A percentile compares a stretch with the other conserved stretches of the same genome.
Conservation (phyloP, 306 rosid species). For the Corylus heterophylla region DNA sequence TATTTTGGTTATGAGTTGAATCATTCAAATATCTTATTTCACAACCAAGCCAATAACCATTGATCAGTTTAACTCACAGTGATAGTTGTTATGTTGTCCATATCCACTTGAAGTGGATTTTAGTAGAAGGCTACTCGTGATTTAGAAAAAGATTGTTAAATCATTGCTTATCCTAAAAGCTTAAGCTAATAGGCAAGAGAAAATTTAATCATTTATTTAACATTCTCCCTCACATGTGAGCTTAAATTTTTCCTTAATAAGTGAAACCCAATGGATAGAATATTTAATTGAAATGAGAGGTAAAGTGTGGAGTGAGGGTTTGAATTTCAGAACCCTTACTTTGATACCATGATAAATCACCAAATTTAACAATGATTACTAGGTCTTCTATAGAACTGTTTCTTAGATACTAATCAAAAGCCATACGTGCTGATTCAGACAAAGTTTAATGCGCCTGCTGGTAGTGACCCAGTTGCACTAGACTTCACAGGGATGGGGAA, state of each 20-base stretch:
- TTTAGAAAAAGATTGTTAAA: neutral
- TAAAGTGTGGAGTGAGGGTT: slow-evolving; percentile 81
- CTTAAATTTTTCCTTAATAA: no score
- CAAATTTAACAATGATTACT: no score
- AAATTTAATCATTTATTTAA: no score
- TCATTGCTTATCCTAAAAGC: neutral
- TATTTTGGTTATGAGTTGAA: neutral
- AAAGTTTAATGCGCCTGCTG: slow-evolving; percentile 60
- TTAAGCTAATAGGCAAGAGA: slow-evolving; percentile 87
- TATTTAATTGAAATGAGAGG: slow-evolving; percentile 40
- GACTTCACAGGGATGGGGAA: slow-evolving; percentile 93
- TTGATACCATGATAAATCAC: slow-evolving; percentile 69
- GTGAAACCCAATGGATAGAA: no score
- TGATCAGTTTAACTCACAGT: neutral
- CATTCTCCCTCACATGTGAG: no score
- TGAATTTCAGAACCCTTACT: slow-evolving; percentile 48
- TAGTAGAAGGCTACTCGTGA: neutral
- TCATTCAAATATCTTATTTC: neutral
- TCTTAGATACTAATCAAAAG: slow-evolving; percentile 30
- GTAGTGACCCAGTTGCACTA: slow-evolving; percentile 75
- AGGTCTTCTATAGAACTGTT: slow-evolving; percentile 4
- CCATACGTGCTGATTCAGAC: slow-evolving; percentile 50
- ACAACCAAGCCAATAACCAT: neutral
- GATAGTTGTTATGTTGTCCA: neutral
- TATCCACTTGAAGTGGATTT: neutral